phyloP scores from a whole-genome alignment of 768 basidiomycete genomes.

The Boletus tomentosulus region DNA sequence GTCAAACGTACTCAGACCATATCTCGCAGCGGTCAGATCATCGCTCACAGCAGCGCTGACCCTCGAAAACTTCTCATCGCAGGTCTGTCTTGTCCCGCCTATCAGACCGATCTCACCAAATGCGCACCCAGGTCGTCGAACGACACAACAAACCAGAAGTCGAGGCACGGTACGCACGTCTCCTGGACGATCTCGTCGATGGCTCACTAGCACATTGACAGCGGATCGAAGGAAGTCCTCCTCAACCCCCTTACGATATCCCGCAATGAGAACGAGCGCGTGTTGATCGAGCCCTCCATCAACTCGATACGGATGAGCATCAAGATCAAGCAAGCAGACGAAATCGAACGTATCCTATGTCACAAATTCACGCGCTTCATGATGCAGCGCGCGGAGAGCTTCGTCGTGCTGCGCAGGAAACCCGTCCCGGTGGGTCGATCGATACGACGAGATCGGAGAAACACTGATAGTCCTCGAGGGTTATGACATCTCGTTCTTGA shows the following conservation, averaged over 20 bases:
- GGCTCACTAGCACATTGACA: constrained; percentile 29
- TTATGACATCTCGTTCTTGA: constrained; percentile 97
- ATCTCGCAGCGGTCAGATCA: constrained; percentile 92
- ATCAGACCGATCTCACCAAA: constrained; percentile 8
- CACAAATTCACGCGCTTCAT: constrained; percentile 99
- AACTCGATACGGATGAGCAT: constrained; percentile 97
- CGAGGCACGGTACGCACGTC: constrained; percentile 65
- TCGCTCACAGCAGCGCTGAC: constrained; percentile 97
- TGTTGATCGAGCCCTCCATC: constrained; percentile 94
- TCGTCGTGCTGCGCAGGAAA: constrained; percentile 92
- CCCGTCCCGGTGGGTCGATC: constrained; percentile 68
- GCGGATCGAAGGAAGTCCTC: constrained; percentile 90
- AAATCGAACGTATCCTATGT: constrained; percentile 95
- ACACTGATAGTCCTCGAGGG: constrained; percentile 51
- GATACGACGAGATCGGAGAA: constrained; percentile 9
- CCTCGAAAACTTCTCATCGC: constrained; percentile 96
- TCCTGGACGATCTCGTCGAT: not conserved
- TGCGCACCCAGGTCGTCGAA: constrained; percentile 71
- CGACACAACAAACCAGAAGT: constrained; percentile 97
- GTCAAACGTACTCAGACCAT: constrained; percentile 95
- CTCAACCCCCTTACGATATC: constrained; percentile 93
- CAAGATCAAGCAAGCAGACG: constrained; percentile 98
- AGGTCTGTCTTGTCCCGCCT: constrained; percentile 31
- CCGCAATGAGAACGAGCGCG: constrained; percentile 95
- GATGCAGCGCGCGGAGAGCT: constrained; percentile 98